Evolutionary conservation across 2,329 filamentous ascomycete species (phyloP).

Genomic region (Tolypocladium amazonense): DNA sequence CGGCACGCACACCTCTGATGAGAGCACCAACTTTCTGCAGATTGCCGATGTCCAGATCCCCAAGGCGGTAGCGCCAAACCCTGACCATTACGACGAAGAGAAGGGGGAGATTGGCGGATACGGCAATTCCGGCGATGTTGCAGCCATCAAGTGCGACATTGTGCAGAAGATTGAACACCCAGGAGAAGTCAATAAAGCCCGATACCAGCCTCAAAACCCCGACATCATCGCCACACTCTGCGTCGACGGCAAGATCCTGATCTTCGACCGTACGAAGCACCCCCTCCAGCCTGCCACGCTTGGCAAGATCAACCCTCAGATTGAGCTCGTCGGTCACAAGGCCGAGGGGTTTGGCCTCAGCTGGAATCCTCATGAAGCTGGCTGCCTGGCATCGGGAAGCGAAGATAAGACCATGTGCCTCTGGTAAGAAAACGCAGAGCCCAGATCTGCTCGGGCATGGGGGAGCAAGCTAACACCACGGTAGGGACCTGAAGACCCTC

Average conservation of each 20-base stretch:
- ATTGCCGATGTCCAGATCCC: constrained; percentile 92
- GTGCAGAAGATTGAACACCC: constrained; percentile 95
- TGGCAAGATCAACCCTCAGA: constrained; percentile 66
- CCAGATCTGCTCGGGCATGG: neutral
- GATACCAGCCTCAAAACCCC: constrained; percentile 95
- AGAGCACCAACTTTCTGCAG: constrained; percentile 81
- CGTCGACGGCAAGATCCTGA: constrained; percentile 74
- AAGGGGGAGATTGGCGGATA: constrained; percentile 91
- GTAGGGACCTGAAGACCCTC: constrained; percentile 70
- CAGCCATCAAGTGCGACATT: constrained; percentile 76
- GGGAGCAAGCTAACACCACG: neutral
- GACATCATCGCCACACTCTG: constrained; percentile 93
- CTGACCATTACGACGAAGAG: constrained; percentile 82
- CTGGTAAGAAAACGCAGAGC: constrained; percentile 47
- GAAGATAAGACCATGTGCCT: constrained; percentile 86
- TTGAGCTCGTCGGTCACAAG: constrained; percentile 75
- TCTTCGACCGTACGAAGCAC: constrained; percentile 96
- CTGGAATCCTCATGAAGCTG: constrained; percentile 80
- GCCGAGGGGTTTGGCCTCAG: constrained; percentile 85
- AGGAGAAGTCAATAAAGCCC: constrained; percentile 95
- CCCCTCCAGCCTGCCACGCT: constrained; percentile 54
- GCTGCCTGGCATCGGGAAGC: constrained; percentile 78
- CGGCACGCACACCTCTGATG: constrained; percentile 86
- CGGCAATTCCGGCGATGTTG: constrained; percentile 60
- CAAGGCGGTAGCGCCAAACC: constrained; percentile 62